These are phyloP conservation scores for Cladophialophora carrionii DNA, from an alignment of 2,329 filamentous ascomycete genomes.

Conservation along the genomic window DNA sequence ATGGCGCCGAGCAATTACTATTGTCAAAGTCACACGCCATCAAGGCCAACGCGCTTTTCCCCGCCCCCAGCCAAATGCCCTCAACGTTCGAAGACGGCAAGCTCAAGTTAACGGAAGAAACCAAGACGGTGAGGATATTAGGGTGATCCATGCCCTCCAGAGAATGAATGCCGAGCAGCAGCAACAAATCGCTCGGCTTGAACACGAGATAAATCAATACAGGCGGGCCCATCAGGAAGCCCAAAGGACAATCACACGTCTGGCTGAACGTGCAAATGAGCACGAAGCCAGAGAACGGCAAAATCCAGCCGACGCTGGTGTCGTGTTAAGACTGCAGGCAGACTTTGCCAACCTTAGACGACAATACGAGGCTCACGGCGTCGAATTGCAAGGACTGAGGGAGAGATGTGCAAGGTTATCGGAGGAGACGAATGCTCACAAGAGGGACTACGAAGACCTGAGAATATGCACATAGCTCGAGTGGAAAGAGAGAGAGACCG, in stretches of 20 bases:
- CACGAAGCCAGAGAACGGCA: background rate
- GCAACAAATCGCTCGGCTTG: background rate
- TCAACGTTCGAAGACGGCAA: slow-evolving; percentile 21
- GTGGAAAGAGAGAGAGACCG: background rate
- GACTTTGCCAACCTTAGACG: background rate
- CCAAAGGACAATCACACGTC: background rate
- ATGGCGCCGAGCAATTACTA: background rate
- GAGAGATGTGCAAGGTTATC: background rate
- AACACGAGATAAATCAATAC: background rate
- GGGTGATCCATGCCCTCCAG: background rate
- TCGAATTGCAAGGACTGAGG: background rate
- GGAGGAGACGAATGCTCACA: background rate
- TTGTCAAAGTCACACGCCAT: slow-evolving; percentile 59
- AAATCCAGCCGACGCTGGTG: background rate
- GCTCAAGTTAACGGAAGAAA: slow-evolving; percentile 16
- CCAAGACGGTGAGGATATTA: background rate
- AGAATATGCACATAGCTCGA: too few species aligned
- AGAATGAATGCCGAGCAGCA: background rate
- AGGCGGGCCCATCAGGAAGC: background rate
- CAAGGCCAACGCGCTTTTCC: slow-evolving; percentile 68
- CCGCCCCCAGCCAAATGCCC: slow-evolving; percentile 60
- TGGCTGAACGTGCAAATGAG: background rate
- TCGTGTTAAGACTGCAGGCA: background rate
- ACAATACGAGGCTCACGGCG: background rate
- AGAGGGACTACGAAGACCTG: background rate